phyloP scores from a whole-genome alignment of 495 filamentous ascomycete genomes.

The Filosporella fistucella region DNA sequence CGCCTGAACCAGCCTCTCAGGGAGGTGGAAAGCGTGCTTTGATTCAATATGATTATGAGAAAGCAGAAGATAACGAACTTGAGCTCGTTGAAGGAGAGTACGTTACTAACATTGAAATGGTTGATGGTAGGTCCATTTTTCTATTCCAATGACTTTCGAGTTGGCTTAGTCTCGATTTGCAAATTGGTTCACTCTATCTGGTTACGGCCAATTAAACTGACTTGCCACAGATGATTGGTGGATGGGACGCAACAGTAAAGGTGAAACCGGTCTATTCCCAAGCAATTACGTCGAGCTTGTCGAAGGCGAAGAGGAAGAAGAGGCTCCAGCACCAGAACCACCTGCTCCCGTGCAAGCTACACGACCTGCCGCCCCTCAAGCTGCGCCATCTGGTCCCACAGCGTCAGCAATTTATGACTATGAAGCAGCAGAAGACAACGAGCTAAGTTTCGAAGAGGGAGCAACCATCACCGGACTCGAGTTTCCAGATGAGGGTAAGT shows the following conservation, averaged over 20 bases:
- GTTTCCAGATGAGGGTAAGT: no score
- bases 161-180: no score
- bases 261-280: conserved; percentile 87
- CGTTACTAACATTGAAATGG: conserved; percentile 95
- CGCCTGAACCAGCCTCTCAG: not conserved
- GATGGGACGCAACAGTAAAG: conserved; percentile 79
- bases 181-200: no score
- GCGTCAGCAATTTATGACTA: conserved; percentile 94
- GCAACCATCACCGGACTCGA: conserved; percentile 61
- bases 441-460: conserved; percentile 88
- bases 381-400: conserved; percentile 44
- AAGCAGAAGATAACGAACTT: conserved; percentile 93
- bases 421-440: conserved; percentile 95
- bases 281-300: conserved; percentile 94
- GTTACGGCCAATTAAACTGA: no score
- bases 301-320: conserved; percentile 35
- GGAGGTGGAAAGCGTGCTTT: conserved; percentile 62
- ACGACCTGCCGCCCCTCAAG: conserved; percentile 22
- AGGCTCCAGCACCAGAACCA: conserved; percentile 21
- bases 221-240: conserved; percentile 98
- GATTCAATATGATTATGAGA: conserved; percentile 93
- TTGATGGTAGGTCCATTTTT: no score
- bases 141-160: no score
- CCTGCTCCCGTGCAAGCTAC: conserved; percentile 30
- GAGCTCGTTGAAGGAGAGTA: conserved; percentile 86